Percentiles rank a stretch among this genome's conserved stretches.
Evolutionary conservation across 257 asterid genomes (phyloP).

Genomic region (Avicennia marina): DNA sequence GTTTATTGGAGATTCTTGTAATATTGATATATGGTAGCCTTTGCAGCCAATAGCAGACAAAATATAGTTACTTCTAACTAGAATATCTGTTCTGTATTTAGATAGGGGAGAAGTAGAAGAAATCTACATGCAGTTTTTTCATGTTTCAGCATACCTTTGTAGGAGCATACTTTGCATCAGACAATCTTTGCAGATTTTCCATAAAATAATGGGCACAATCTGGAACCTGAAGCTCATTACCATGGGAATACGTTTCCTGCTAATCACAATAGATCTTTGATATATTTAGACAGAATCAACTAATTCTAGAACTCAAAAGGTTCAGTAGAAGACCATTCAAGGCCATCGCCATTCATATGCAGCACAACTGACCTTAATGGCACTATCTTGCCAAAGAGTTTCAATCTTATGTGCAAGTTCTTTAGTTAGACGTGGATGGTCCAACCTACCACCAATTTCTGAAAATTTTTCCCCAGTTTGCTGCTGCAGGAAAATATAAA

Average conservation of each 20-base stretch:
- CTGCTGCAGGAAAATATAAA: slow-evolving; percentile 37
- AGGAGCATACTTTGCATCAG: slow-evolving; percentile 74
- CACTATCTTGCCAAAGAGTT: slow-evolving; percentile 85
- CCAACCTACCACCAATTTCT: slow-evolving; percentile 81
- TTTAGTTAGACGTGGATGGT: slow-evolving; percentile 63
- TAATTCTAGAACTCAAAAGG: slow-evolving; percentile 7
- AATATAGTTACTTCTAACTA: background rate
- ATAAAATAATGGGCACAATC: slow-evolving; percentile 89
- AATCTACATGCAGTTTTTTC: slow-evolving; percentile 4
- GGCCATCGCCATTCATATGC: slow-evolving; percentile 6
- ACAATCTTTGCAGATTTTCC: slow-evolving; percentile 81
- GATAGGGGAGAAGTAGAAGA: slow-evolving; percentile 2
- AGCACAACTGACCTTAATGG: slow-evolving; percentile 63
- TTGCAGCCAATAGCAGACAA: background rate
- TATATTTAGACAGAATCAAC: background rate
- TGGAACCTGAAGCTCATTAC: slow-evolving; percentile 94
- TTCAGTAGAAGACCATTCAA: slow-evolving; percentile 2
- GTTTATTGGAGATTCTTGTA: background rate
- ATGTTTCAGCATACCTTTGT: slow-evolving; percentile 60
- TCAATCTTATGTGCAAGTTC: slow-evolving; percentile 76
- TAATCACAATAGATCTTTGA: slow-evolving; percentile 27
- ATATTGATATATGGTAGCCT: background rate
- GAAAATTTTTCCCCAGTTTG: slow-evolving; percentile 79
- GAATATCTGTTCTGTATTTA: background rate
- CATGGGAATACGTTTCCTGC: slow-evolving; percentile 77